Base-by-base conservation (phyloP, 2,329 filamentous ascomycete species). In the Pseudogymnoascus sp. region DNA sequence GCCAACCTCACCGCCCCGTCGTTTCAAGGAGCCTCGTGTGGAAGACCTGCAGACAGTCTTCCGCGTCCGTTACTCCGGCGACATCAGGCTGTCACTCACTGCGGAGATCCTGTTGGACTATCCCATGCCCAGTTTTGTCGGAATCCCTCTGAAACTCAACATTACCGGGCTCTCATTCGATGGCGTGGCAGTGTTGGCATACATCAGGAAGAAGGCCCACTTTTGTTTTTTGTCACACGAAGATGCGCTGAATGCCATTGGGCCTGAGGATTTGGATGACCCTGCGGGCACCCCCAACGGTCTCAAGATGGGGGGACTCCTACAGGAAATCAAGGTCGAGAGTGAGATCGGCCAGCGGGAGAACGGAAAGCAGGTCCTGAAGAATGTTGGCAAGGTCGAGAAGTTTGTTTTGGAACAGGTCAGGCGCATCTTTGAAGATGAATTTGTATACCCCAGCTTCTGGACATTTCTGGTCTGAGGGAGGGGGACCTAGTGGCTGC, bases 331-430 rank as follows among this genome's bases (percentile, higher is more conserved):
- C 70, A 87, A 88, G 68, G 93, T 99, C 5, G 95, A 99, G 76
- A 97, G 93, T 74, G 95, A 99, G 77, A 99, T 99, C 74, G 95
- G 95, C 5, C 88, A 95, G 74, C 86, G 92, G 68, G 92, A 96
- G 71, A 88, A 89, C 65, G 91, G 91, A 26, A 96, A 95, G 77
- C 93, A 97, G 78, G 95, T 93, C 57, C 78, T 99, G 65, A 97
- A 97, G 81, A 99, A 99, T 74, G 93, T 99, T 60, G 93, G 95
- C 65, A 99, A 99, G 80, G 95, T 99, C 64, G 95, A 99, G 79
- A 89, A 91, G 71, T 99, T 99, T 75, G 91, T 99, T 64, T 81
- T 99, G 65, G 93, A 97, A 75, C 93, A 97, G 77, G 95, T 99
- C 66, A 86, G 93, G 73, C 85, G 92, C 72, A 97, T 99, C 70